Conservation (phyloP, 2,329 filamentous ascomycete species). For the Colletotrichum nymphaeae region DNA sequence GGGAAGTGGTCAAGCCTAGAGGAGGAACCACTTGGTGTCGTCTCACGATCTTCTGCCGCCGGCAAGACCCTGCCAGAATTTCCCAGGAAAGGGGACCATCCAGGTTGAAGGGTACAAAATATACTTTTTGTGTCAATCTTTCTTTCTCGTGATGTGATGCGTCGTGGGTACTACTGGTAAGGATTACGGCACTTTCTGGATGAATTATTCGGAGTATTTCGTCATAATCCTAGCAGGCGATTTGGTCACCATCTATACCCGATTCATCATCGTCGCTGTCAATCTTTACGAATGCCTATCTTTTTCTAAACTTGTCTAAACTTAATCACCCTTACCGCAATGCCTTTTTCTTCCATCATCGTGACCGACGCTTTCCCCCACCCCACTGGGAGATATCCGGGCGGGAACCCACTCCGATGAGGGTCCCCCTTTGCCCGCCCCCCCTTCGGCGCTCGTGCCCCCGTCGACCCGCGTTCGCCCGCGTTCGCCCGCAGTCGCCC, state of each 20-base stretch:
- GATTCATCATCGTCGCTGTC: neutral
- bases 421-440: no score
- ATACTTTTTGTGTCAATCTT: neutral
- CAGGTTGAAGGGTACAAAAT: neutral
- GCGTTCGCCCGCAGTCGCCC: no score
- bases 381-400: neutral
- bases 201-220: neutral
- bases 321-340: neutral
- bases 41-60: conserved; percentile 20
- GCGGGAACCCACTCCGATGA: neutral
- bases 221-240: neutral
- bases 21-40: conserved; percentile 15
- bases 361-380: neutral
- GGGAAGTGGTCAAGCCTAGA: neutral
- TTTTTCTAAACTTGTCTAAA: no score
- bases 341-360: neutral
- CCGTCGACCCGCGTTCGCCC: neutral
- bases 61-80: neutral
- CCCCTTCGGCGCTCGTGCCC: conserved; percentile 2
- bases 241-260: neutral
- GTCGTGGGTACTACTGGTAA: neutral
- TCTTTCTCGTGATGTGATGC: neutral
- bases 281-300: neutral
- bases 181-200: neutral
- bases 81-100: no score